These are phyloP conservation scores for Russula vinacea DNA, from an alignment of 768 basidiomycete species.

Conservation along the genomic window DNA sequence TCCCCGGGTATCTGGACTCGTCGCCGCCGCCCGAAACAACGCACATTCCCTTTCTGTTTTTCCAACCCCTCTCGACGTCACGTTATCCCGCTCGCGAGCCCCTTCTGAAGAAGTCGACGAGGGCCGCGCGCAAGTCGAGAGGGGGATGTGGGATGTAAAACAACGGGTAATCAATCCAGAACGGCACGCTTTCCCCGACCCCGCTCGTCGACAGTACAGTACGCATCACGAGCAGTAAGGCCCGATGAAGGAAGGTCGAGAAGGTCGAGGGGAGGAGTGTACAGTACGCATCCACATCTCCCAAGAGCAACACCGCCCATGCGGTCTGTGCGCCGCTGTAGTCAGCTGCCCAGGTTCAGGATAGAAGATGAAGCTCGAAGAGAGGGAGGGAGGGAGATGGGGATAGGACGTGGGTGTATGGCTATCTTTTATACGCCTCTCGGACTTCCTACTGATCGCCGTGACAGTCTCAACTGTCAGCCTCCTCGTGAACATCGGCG, in stretches of 20 bases:
- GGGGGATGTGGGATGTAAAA: not conserved
- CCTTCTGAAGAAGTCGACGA: too few relatives aligned
- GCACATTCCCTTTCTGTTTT: not conserved
- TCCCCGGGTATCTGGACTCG: conserved; percentile 22
- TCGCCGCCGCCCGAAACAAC: conserved; percentile 7
- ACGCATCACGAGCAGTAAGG: not conserved
- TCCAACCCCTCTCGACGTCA: conserved; percentile 3
- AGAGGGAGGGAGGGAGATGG: not conserved
- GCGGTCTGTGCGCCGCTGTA: not conserved
- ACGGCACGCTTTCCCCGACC: not conserved
- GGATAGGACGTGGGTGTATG: not conserved
- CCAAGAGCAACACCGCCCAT: not conserved
- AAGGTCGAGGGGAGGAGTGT: not conserved
- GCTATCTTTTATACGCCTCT: not conserved
- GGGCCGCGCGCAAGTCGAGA: too few relatives aligned
- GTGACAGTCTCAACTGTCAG: not conserved
- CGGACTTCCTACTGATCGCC: not conserved
- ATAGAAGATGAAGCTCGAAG: not conserved
- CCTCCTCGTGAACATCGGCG: too few relatives aligned
- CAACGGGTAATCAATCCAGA: not conserved
- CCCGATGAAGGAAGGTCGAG: not conserved
- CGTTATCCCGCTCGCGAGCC: not conserved
- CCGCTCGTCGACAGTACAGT: not conserved
- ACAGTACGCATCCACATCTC: not conserved
- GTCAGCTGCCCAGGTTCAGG: not conserved